A percentile compares a stretch with the other conserved stretches of the same genome.
Evolutionary conservation across 768 basidiomycete genomes (phyloP).

Genomic region (Tulasnella sp.): DNA sequence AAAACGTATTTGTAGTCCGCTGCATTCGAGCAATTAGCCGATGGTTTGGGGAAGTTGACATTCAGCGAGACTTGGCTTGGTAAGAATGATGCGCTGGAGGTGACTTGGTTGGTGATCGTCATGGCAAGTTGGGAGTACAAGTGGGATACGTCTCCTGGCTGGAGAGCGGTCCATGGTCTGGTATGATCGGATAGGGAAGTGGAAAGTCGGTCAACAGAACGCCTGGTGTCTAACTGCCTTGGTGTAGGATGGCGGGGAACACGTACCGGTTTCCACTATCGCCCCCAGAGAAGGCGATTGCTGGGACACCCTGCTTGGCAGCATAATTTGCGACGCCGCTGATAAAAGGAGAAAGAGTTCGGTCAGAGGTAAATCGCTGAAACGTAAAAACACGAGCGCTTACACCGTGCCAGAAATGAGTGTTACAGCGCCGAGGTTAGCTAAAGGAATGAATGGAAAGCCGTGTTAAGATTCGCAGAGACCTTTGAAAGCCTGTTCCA

Average conservation of each 20-base stretch:
- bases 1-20: conserved; percentile 1
- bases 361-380: background rate
- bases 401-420: conserved; percentile 17
- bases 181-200: background rate
- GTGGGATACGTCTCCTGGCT: conserved; percentile 2
- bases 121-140: conserved; percentile 3
- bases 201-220: background rate
- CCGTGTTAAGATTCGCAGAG: background rate
- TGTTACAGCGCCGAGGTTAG: conserved; percentile 1
- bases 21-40: background rate
- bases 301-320: background rate
- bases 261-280: background rate
- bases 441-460: background rate
- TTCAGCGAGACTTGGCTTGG: background rate
- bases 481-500: background rate
- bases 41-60: conserved; percentile 12
- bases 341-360: background rate
- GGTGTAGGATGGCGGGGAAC: too few relatives aligned
- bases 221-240: background rate
- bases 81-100: conserved; percentile 6
- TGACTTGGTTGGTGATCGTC: background rate
- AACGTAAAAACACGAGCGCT: background rate
- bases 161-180: background rate
- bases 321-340: conserved; percentile 3
- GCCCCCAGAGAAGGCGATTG: conserved; percentile 15